Percentiles rank a stretch among this genome's conserved stretches.
Evolutionary conservation across 495 filamentous ascomycete genomes (phyloP).

Genomic region (Aspergillus sclerotioniger): DNA sequence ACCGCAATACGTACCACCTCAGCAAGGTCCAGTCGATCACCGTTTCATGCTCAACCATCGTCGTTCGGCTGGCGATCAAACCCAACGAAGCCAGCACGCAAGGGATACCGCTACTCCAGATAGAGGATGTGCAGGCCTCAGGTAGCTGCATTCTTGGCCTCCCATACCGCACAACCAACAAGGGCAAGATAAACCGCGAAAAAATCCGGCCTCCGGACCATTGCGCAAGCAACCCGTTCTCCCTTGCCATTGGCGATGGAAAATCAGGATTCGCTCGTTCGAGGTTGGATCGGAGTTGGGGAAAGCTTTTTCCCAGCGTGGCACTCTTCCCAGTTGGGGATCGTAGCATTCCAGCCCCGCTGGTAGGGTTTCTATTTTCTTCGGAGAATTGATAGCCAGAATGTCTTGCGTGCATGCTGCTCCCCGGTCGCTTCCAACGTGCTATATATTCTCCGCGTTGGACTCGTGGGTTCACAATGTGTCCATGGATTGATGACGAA

Average conservation of each 20-base stretch:
- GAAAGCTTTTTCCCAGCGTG: not conserved
- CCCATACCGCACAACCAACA: slow-evolving; percentile 2
- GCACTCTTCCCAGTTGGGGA: not conserved
- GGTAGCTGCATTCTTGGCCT: slow-evolving; percentile 2
- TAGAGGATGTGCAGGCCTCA: not conserved
- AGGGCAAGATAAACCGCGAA: slow-evolving; percentile 3
- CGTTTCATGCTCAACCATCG: not conserved
- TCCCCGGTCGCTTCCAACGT: not conserved
- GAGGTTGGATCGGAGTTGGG: not conserved
- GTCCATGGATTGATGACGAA: not conserved
- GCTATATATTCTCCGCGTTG: slow-evolving; percentile 5
- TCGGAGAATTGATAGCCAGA: slow-evolving; percentile 5
- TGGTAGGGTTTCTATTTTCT: not conserved
- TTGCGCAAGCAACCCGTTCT: not conserved
- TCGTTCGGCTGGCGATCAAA: not conserved
- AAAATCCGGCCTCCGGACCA: not conserved
- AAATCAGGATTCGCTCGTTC: not conserved
- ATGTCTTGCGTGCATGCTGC: slow-evolving; percentile 2
- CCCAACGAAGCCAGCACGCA: not conserved
- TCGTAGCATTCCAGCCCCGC: slow-evolving; percentile 2
- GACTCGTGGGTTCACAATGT: not conserved
- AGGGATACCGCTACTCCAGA: slow-evolving; percentile 5
- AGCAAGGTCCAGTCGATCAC: not conserved
- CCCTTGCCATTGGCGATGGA: not conserved
- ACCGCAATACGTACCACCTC: too few relatives aligned